Evolutionary conservation across 805 yeast genomes (phyloP).

Genomic region (Schwanniomyces polymorphus): DNA sequence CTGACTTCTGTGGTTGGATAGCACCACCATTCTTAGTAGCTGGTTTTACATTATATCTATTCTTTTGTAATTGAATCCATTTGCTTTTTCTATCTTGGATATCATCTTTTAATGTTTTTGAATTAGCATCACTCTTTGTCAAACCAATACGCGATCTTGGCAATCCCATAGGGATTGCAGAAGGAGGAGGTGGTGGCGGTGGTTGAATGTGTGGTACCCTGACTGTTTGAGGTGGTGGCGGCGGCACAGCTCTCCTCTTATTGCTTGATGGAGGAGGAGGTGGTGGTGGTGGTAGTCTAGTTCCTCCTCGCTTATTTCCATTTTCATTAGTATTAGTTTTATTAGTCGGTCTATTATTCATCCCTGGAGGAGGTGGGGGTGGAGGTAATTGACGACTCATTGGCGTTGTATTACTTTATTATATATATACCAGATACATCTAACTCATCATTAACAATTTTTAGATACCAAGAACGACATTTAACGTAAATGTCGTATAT

Average conservation of each 20-base stretch:
- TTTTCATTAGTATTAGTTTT: slow-evolving; percentile 1
- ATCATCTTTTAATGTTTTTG: slow-evolving; percentile 14
- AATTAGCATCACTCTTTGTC: background rate
- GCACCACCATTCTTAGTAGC: slow-evolving; percentile 39
- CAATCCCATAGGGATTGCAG: slow-evolving; percentile 23
- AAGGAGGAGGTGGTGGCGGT: slow-evolving; percentile 2
- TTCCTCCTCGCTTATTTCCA: slow-evolving; percentile 13
- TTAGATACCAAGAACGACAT: background rate
- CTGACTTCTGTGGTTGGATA: slow-evolving; percentile 63
- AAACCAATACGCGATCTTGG: background rate
- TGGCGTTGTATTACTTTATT: background rate
- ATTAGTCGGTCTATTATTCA: background rate
- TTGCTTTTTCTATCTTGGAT: slow-evolving; percentile 47
- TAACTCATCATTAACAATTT: background rate
- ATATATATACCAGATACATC: background rate
- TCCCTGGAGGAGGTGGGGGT: slow-evolving; percentile 33
- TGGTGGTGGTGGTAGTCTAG: slow-evolving; percentile 29
- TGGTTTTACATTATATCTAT: slow-evolving; percentile 36
- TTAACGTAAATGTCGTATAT: background rate
- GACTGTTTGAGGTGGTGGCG: slow-evolving; percentile 9
- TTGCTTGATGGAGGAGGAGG: slow-evolving; percentile 3
- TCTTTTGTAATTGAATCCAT: slow-evolving; percentile 68
- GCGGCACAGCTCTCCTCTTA: slow-evolving; percentile 27
- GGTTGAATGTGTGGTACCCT: background rate
- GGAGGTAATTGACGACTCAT: slow-evolving; percentile 19